Conservation (phyloP, 129 eudicot genomes). For the Tagetes patula region DNA sequence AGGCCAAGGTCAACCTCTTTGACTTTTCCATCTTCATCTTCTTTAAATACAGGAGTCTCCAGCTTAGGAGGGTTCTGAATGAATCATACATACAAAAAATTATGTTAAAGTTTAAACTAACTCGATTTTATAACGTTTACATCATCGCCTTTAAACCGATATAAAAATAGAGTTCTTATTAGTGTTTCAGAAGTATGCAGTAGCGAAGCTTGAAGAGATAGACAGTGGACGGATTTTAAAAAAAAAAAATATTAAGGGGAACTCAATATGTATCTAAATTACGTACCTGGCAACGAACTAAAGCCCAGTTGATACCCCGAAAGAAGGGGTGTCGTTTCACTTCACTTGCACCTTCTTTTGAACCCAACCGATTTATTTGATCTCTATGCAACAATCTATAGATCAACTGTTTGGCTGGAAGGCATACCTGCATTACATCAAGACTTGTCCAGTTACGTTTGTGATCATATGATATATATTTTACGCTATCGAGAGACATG, state of each 20-base stretch:
- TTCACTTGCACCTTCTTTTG: conserved; percentile 91
- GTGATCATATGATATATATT: too few relatives aligned
- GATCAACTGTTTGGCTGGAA: conserved; percentile 77
- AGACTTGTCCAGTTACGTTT: neutral
- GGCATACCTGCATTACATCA: conserved; percentile 59
- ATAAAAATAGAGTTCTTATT: too few relatives aligned
- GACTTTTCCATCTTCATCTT: conserved; percentile 49
- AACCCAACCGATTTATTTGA: conserved; percentile 83
- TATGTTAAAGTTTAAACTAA: conserved; percentile 5
- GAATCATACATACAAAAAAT: conserved; percentile 19
- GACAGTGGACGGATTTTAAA: too few relatives aligned
- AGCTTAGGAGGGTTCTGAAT: conserved; percentile 84
- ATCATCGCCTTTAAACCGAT: neutral
- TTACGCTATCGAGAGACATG: too few relatives aligned
- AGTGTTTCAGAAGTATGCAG: too few relatives aligned
- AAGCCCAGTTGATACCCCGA: conserved; percentile 90
- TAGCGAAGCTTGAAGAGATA: too few relatives aligned
- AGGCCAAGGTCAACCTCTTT: conserved; percentile 63
- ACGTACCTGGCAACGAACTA: conserved; percentile 81
- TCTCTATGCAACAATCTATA: conserved; percentile 88
- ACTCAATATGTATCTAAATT: neutral
- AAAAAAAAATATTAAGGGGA: too few relatives aligned
- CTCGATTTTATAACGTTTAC: neutral
- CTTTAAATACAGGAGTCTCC: conserved; percentile 60
- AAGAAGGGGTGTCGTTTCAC: conserved; percentile 86